Evolutionary conservation across 2,329 filamentous ascomycete genomes (phyloP).

Genomic region (Acephala macrosclerotiorum): DNA sequence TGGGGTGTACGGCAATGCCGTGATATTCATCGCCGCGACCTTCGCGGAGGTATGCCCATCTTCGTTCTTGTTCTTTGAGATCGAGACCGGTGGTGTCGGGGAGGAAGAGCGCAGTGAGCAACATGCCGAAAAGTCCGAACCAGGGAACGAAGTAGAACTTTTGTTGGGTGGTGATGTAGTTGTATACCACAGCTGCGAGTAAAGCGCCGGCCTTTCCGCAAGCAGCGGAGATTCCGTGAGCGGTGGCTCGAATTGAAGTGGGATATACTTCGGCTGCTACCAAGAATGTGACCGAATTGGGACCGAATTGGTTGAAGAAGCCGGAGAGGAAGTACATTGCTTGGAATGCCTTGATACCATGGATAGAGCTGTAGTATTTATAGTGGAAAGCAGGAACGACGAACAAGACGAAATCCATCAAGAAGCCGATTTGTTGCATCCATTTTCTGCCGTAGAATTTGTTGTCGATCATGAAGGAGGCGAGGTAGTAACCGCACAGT

Average conservation of each 20-base stretch:
- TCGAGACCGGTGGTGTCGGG: slow-evolving; percentile 98
- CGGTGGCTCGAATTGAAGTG: slow-evolving; percentile 89
- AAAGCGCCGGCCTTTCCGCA: slow-evolving; percentile 89
- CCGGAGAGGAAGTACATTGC: slow-evolving; percentile 98
- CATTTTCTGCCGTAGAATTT: slow-evolving; percentile 92
- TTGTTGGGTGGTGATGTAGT: slow-evolving; percentile 85
- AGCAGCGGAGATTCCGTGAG: slow-evolving; percentile 94
- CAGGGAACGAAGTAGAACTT: slow-evolving; percentile 95
- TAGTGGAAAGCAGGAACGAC: slow-evolving; percentile 89
- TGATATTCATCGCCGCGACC: slow-evolving; percentile 86
- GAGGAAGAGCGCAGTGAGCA: slow-evolving; percentile 85
- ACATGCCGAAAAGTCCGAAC: slow-evolving; percentile 88
- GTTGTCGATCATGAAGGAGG: slow-evolving; percentile 54
- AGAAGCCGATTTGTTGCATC: slow-evolving; percentile 95
- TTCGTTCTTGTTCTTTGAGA: slow-evolving; percentile 94
- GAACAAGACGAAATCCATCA: slow-evolving; percentile 93
- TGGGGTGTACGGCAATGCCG: slow-evolving; percentile 88
- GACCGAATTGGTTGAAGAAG: slow-evolving; percentile 99
- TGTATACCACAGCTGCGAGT: slow-evolving; percentile 87
- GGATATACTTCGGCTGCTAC: slow-evolving; percentile 97
- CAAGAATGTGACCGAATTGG: slow-evolving; percentile 92
- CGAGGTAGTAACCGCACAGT: slow-evolving; percentile 87
- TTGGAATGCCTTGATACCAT: slow-evolving; percentile 87
- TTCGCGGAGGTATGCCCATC: slow-evolving; percentile 85
- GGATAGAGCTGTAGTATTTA: slow-evolving; percentile 77